Evolutionary conservation across 495 filamentous ascomycete genomes (phyloP), one percentile per base, ranked within the genome.

Genomic region (Aspergillus steynii): DNA sequence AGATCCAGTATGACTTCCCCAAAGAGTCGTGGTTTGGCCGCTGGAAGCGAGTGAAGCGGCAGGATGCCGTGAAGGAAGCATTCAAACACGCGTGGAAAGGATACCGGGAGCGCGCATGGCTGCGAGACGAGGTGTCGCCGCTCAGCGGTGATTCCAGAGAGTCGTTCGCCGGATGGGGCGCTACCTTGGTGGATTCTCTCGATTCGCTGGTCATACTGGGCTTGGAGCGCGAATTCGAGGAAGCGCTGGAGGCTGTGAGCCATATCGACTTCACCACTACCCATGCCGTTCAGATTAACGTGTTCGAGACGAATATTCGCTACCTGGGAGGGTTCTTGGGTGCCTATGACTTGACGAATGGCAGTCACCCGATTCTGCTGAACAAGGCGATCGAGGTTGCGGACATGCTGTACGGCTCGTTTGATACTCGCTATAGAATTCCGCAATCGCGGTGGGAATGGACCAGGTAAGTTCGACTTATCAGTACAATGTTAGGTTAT

Each of bases 381-480:
- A 82, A 88, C 59, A 98, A 98, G 73, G 93, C 95, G 0, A 79
- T 84, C 8, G 92, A 97, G 72, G 78, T 99, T 46, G 96, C 85
- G 9, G 90, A 97, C 60, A 83, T 99, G 55, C 74, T 99, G 37
- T 96, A 92, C 77, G 85, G 90, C 59, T 88, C 90, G 8, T 99
- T 99, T 72, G 95, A 99, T 71, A 98, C 95, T 14, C 91, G 91
- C 2, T 98, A 98, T 69, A 83, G 92, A 56, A 96, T 99, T 92
- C 95, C 94, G 9, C 71, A 90, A 56, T 82, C 82, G 45, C 75
- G 80, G 56, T 87, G 79, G 80, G 65, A 79, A 47, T 83, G 80
- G 74, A 75, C 79, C 29, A 74, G 68, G 74, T 77, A 56, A 71
- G 70, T 46, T 37, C 3, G 26, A 2, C 12, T 8, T 15, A 20